Conservation (phyloP, 2,329 filamentous ascomycete genomes). For the Lojkania enalia region DNA sequence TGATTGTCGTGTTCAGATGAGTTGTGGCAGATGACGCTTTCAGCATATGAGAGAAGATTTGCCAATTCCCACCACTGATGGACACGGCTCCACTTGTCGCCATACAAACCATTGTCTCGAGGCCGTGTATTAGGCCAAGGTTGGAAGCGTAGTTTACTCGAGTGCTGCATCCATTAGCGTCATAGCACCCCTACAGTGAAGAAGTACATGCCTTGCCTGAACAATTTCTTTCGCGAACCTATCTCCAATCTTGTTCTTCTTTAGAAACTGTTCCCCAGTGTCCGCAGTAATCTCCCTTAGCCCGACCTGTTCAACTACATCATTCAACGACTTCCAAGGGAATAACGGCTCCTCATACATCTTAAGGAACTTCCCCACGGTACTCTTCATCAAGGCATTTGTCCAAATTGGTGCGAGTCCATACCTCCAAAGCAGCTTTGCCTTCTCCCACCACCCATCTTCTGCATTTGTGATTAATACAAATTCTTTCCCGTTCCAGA, state of each 20-base stretch:
- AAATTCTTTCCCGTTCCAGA: constrained; percentile 82
- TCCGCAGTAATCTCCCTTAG: constrained; percentile 67
- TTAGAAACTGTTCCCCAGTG: constrained; percentile 75
- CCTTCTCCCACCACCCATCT: constrained; percentile 76
- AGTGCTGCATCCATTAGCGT: constrained; percentile 57
- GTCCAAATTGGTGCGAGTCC: constrained; percentile 76
- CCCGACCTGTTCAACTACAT: constrained; percentile 68
- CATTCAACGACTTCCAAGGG: constrained; percentile 77
- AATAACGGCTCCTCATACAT: constrained; percentile 84
- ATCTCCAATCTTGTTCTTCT: constrained; percentile 66
- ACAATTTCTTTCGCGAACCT: constrained; percentile 79
- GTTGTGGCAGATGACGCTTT: constrained; percentile 63
- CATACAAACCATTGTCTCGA: constrained; percentile 92
- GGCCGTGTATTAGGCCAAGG: constrained; percentile 78
- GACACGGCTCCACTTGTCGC: constrained; percentile 81
- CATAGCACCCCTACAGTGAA: not conserved
- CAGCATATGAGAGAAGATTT: constrained; percentile 86
- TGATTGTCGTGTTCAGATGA: constrained; percentile 69
- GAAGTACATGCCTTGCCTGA: constrained; percentile 62
- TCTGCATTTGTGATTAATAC: constrained; percentile 67
- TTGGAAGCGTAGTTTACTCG: constrained; percentile 96
- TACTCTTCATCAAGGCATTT: constrained; percentile 70
- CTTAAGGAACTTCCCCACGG: constrained; percentile 72
- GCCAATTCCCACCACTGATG: constrained; percentile 87
- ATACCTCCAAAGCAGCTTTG: constrained; percentile 83